Base-by-base conservation (phyloP, 495 filamentous ascomycete species). In the Oidiodendron maius region DNA sequence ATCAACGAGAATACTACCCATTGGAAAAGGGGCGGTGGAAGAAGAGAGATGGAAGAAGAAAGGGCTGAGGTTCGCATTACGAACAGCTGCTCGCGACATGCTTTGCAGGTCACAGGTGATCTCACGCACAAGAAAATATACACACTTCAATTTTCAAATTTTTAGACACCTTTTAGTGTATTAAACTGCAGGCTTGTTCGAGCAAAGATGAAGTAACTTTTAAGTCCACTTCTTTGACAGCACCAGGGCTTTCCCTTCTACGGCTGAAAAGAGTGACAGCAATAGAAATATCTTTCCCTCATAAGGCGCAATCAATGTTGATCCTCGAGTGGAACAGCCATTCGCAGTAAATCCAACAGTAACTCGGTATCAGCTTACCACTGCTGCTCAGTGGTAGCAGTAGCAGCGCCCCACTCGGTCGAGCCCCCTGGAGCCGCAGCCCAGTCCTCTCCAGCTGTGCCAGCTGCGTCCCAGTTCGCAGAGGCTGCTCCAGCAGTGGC, bases 221-320 rank as follows among this genome's bases (percentile, higher is more conserved):
- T 51, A 76, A 75, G 72, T 72, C 64, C 68, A 70, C 61, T 71
- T 69, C 58, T 16, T 54, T 50, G 55, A 48, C 30, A 43, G 44
- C 80, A 89, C 89, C 95, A 87, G 89, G 89, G 89, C 87, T 95
- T 95, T 89, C 87, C 87, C 84, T 78, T 73, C 69, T 65, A 64
- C 60, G 52, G 65, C 64, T 64, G 62, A 58, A 63, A 59, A 58
- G 58, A 66, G 20, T 67, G 71, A 75, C 68, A 75, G 70, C 54
- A 54, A 52, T 57, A 60, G 68, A 74, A 80, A 5, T 93, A 87
- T 95, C 89, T 95, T 95, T 95, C 89, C 89, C 87, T 95, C 89
- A 84, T 95, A 74, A 45, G 93, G 88, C 79, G 80, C 81, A 70
- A 68, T 77, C 74, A 74, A 82, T 21, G 77, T 71, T 66, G 32